Percentiles rank a stretch among this genome's conserved stretches.
Evolutionary conservation across 1,139 yeast genomes (phyloP).

Genomic region (Magnusiomyces suaveolens): DNA sequence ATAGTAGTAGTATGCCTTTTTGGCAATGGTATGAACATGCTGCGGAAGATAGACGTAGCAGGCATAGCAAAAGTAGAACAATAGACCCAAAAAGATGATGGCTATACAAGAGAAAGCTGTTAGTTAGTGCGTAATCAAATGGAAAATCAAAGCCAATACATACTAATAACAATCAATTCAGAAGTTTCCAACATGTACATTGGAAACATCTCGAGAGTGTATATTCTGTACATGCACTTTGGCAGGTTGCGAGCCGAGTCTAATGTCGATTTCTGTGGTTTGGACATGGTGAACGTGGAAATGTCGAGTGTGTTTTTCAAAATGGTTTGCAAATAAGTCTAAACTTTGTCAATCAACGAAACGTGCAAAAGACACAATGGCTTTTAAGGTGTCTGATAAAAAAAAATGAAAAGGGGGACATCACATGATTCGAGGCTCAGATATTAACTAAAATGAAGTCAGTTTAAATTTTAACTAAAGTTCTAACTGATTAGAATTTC

Average conservation of each 20-base stretch:
- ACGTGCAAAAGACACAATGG: too few species aligned
- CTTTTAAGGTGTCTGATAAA: too few species aligned
- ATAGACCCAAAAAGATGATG: conserved; percentile 2
- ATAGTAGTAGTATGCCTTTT: conserved; percentile 24
- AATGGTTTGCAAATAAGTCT: too few species aligned
- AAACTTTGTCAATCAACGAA: too few species aligned
- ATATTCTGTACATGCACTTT: conserved; percentile 9
- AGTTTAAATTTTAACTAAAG: too few species aligned
- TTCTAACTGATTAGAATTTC: too few species aligned
- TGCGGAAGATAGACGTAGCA: conserved; percentile 23
- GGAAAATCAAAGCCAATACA: conserved; percentile 13
- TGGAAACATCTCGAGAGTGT: conserved; percentile 22
- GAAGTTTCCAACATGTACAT: conserved; percentile 21
- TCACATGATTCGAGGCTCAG: too few species aligned
- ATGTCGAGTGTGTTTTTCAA: too few species aligned
- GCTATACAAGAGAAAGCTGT: background rate
- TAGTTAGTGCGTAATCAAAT: background rate
- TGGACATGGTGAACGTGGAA: too few species aligned
- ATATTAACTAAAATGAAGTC: too few species aligned
- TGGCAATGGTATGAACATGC: conserved; percentile 18
- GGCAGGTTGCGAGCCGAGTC: background rate
- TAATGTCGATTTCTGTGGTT: background rate
- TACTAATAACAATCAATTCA: conserved; percentile 21
- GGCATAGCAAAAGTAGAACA: conserved; percentile 19
- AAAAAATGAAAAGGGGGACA: too few species aligned